Conservation (phyloP, 768 basidiomycete genomes). For the Mycena latifolia region DNA sequence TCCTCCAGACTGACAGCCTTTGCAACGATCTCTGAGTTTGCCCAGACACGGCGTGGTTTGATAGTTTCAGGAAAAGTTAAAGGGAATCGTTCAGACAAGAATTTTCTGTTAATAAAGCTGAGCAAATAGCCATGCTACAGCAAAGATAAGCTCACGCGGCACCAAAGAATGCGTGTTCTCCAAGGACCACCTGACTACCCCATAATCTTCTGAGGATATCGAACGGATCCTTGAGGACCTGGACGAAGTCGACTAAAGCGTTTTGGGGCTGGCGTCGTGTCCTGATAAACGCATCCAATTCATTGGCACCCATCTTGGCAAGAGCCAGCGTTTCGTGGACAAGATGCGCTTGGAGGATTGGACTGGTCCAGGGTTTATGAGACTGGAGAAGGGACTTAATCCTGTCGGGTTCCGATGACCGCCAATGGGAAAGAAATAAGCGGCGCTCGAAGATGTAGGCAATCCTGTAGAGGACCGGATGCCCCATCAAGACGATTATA, state of each 20-base stretch:
- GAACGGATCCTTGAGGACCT: no score
- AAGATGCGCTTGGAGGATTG: not conserved
- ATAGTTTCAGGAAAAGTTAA: not conserved
- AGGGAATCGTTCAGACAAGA: no score
- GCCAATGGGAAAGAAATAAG: no score
- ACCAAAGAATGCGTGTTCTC: not conserved
- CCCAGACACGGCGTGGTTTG: not conserved
- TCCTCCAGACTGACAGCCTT: not conserved
- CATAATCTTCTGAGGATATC: not conserved
- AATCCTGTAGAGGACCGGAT: not conserved
- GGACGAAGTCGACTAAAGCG: not conserved
- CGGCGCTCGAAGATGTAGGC: not conserved
- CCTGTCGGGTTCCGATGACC: not conserved
- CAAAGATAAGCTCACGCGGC: not conserved
- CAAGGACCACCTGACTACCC: not conserved
- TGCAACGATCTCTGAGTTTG: not conserved
- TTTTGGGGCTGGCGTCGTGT: not conserved
- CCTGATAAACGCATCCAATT: not conserved
- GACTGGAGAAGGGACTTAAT: not conserved
- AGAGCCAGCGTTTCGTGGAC: slow-evolving; percentile 1
- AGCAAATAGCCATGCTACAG: not conserved
- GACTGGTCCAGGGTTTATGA: not conserved
- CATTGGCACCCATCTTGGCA: not conserved
- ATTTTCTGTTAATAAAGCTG: not conserved
- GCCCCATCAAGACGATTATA: not conserved